Evolutionary conservation across 306 rosid genomes (phyloP).

Genomic region (Cicer bijugum): DNA sequence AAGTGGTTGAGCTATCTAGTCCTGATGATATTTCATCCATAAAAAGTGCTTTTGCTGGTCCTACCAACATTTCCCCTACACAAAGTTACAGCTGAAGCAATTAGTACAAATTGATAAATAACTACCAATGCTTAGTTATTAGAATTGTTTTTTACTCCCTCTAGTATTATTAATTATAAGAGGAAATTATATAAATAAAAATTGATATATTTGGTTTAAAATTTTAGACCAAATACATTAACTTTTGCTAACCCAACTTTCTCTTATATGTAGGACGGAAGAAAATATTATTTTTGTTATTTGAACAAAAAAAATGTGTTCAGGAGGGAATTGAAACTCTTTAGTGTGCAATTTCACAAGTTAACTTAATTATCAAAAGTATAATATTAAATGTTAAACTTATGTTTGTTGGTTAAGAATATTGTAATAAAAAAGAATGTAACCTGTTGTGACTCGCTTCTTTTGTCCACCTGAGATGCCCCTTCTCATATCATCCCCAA

Average conservation of each 20-base stretch:
- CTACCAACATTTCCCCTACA: constrained; percentile 89
- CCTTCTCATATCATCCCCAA: constrained; percentile 66
- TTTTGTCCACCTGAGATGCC: constrained; percentile 73
- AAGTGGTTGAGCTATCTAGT: constrained; percentile 86
- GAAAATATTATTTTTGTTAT: not conserved
- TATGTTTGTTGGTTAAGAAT: constrained; percentile 6
- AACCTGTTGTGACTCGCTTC: constrained; percentile 66
- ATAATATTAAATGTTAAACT: constrained; percentile 16
- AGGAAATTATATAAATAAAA: no score
- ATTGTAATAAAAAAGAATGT: not conserved
- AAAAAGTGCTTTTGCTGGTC: constrained; percentile 78
- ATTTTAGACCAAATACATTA: no score
- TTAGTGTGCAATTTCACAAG: not conserved
- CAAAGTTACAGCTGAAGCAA: constrained; percentile 40
- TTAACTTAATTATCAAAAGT: not conserved
- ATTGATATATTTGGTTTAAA: no score
- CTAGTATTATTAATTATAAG: no score
- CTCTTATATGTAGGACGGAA: no score
- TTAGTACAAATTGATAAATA: constrained; percentile 44
- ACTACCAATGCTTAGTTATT: constrained; percentile 12
- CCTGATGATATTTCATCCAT: constrained; percentile 98
- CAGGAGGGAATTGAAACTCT: constrained; percentile 14
- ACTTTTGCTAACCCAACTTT: no score
- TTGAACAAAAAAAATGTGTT: not conserved
- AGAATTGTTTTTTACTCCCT: not conserved